These are phyloP conservation scores for Phascolomyces articulosus DNA, from an alignment of 371 early-diverging fungal species.

Conservation along the genomic window DNA sequence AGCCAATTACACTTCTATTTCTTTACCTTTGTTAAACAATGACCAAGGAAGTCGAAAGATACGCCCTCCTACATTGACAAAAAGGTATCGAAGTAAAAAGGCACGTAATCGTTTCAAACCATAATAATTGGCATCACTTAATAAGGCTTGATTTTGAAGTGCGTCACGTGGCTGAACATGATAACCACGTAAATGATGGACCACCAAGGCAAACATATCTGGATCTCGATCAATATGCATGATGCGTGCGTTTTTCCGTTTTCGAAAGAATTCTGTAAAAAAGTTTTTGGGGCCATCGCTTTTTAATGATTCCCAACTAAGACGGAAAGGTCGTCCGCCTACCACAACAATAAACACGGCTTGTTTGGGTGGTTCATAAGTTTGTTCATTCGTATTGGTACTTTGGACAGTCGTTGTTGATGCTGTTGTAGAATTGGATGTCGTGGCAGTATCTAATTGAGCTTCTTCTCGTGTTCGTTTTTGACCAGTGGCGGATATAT, in stretches of 20 bases:
- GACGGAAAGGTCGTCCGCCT: constrained; percentile 42
- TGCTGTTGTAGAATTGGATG: neutral
- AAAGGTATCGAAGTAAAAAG: constrained; percentile 45
- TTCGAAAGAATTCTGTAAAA: constrained; percentile 38
- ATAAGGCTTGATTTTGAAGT: constrained; percentile 46
- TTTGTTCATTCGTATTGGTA: too few relatives aligned
- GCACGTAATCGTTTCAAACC: constrained; percentile 50
- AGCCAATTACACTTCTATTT: too few relatives aligned
- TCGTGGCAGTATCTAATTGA: neutral
- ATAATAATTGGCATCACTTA: constrained; percentile 58
- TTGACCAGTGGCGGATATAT: neutral
- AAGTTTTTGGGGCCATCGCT: constrained; percentile 57
- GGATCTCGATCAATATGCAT: constrained; percentile 66
- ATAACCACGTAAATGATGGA: constrained; percentile 65
- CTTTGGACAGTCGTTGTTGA: neutral
- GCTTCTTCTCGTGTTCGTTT: constrained; percentile 8
- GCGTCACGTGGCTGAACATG: constrained; percentile 56
- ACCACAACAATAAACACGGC: constrained; percentile 46
- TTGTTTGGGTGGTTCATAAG: constrained; percentile 32
- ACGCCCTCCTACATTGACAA: constrained; percentile 52
- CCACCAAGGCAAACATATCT: constrained; percentile 57
- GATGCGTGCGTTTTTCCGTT: constrained; percentile 30
- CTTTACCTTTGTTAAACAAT: constrained; percentile 41
- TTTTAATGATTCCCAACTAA: constrained; percentile 50
- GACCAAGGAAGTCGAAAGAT: constrained; percentile 45